Conservation (phyloP, 306 rosid genomes). For the Astragalus membranaceus region DNA sequence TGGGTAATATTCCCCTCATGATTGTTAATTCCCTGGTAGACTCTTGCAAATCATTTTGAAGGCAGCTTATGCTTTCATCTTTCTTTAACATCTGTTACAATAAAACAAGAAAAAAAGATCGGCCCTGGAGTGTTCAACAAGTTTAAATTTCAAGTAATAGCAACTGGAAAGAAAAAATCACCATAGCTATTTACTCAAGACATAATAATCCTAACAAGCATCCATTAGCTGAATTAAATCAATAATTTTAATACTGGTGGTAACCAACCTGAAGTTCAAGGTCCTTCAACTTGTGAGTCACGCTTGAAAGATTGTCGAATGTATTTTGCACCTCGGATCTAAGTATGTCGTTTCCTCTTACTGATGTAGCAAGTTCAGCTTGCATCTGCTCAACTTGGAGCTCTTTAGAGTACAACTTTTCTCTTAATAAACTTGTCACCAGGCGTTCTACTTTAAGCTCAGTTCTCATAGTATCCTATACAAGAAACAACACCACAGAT, state of each 20-base stretch:
- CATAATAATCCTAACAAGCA: not conserved
- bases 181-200: not conserved
- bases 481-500: not conserved
- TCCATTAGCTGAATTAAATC: not conserved
- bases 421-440: conserved; percentile 66
- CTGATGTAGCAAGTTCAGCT: conserved; percentile 85
- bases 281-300: conserved; percentile 63
- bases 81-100: conserved; percentile 60
- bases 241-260: not conserved
- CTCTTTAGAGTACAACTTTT: conserved; percentile 79
- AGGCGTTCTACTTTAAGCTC: conserved; percentile 84
- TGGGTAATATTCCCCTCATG: conserved; percentile 46
- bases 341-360: conserved; percentile 82
- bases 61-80: conserved; percentile 54
- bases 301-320: conserved; percentile 60
- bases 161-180: not conserved
- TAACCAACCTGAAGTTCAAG: conserved; percentile 75
- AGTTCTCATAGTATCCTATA: conserved; percentile 49
- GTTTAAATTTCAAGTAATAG: not conserved
- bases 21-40: conserved; percentile 53
- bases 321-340: conserved; percentile 74
- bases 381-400: conserved; percentile 83
- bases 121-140: not conserved
- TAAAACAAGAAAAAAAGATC: not conserved
- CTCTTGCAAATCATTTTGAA: conserved; percentile 55